Base-by-base conservation (phyloP, 768 basidiomycete species). In the Agaricus blazei region DNA sequence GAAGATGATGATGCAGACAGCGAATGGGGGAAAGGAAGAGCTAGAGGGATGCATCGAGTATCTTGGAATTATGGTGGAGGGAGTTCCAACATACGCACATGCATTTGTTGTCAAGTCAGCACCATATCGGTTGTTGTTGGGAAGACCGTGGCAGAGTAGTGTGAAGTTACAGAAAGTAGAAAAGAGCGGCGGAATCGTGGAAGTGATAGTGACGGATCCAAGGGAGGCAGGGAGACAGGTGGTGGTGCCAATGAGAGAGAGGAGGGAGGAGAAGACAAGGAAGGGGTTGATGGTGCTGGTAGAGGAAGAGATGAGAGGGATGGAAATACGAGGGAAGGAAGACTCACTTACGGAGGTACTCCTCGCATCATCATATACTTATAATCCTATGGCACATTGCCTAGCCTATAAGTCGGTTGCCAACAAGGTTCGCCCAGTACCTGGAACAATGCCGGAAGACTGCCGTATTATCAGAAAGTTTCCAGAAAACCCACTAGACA, bases 1-100 rank as follows among this genome's bases (percentile, higher is more conserved):
- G 8, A 29, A 34, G 15, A 62, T 68, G 59, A 58, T 28, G 1
- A 67, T 67, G 64, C 57, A 67, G 19, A 61, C 58, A 11, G 64
- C 60, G 3, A 66, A 66, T 47, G 58, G 62, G 2, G 38, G 9
- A 0, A 46, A 37, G 27, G 59, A 62, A 48, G 49, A 50, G 40
- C 29, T 62, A 31, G 37, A 45, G 15, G 62, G 60, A 2, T 63
- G 60, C 46, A 53, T 49, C 0, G 62, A 64, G 43, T 59, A 19
- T 7, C 37, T 64, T 41, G 56, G 59, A 29, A 31, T 41, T 12
- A 48, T 52, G 15, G 50, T 67, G n/a, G 51, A 56, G 15, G 64
- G 61, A 0, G 31, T 66, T 15, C 57, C 45, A 19, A 64, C 62
- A 0, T 66, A 59, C 59, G 64, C 60, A 0, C 65, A 66, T 47